Conservation (phyloP, 2,329 filamentous ascomycete species). For the Xylaria arbuscula region DNA sequence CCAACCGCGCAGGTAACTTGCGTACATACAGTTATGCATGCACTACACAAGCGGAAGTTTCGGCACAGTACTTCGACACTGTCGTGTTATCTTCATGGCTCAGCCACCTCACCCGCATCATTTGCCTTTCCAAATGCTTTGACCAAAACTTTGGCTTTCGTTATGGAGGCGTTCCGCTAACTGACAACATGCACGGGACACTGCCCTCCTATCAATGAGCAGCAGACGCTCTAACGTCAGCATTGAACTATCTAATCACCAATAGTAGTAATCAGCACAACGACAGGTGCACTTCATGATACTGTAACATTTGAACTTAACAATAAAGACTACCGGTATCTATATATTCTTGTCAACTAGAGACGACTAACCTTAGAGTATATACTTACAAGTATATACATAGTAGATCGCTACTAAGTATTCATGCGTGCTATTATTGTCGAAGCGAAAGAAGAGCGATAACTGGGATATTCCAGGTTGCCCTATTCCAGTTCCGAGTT, state of each 20-base stretch:
- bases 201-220: background rate
- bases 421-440: no score
- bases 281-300: background rate
- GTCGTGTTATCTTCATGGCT: conserved; percentile 27
- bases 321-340: no score
- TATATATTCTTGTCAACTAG: background rate
- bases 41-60: conserved; percentile 29
- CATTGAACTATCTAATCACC: background rate
- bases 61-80: conserved; percentile 28
- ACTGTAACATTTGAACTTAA: background rate
- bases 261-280: background rate
- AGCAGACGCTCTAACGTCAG: no score
- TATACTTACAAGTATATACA: no score
- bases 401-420: background rate
- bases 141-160: background rate
- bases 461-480: no score
- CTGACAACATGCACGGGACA: background rate
- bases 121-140: background rate
- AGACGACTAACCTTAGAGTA: background rate
- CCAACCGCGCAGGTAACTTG: conserved; percentile 6
- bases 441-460: no score
- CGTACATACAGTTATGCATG: conserved; percentile 28
- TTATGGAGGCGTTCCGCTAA: background rate
- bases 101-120: conserved; percentile 31
- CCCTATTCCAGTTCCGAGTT: no score